Base-by-base conservation (phyloP, 495 filamentous ascomycete genomes). In the Amorphotheca resinae region DNA sequence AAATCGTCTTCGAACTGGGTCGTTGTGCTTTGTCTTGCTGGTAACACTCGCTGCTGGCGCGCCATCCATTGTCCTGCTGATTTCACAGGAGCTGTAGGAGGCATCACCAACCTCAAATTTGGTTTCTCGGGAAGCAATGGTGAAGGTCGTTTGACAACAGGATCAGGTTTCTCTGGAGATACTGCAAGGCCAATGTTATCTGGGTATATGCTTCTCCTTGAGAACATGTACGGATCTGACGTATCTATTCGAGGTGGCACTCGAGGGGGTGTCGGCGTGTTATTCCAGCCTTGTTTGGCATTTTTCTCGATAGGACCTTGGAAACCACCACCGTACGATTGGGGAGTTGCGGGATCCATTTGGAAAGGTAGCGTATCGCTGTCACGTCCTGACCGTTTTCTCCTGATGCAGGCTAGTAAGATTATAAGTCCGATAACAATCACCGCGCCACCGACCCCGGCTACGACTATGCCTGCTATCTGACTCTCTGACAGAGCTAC, bases 391-490 rank as follows among this genome's bases (percentile, higher is more conserved):
- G 22, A 4, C 14, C 60, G 55, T 18, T 55, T 62, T 46, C 51
- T 58, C 9, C 65, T 62, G 9, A 59, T 49, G 40, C 60, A 64
- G 34, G 58, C 57, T 9, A 61, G 61, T 14, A 72, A 32, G 11
- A 69, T 45, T n/a, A 72, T 59, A 25, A 61, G 49, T 23, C 56
- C 48, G 1, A 70, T 48, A 1, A 60, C 59, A 9, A 70, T 50
- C 11, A 56, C 46, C 16, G 64, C 53, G 8, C 64, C 55, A 20
- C 62, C 66, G 12, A 57, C 53, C 14, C 59, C 58, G 6, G 68
- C 72, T 3, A 71, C 57, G 4, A 60, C 42, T 31, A 76, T 71
- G 0, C 70, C 72, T 0, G 59, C 58, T 38, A 72, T 59, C 32
- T 74, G 69, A 0, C 44, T 54, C 22, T 56, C 38, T 4, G 49